Evolutionary conservation across 108 stramenopile species (phyloP).

Genomic region (Fragilariopsis cylindrus): DNA sequence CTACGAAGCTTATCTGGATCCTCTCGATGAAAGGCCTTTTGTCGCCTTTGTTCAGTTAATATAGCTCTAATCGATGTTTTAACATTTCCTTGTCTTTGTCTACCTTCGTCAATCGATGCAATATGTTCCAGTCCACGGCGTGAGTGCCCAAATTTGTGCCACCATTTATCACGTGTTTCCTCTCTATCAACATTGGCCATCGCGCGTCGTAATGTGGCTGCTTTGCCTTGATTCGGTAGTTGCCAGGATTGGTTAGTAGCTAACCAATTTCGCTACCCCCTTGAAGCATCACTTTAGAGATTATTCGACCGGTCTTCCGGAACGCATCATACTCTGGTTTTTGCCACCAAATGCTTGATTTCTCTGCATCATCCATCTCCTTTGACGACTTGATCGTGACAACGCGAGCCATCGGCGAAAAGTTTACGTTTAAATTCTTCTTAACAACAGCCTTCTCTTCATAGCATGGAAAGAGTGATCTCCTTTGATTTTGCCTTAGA

Average conservation of each 20-base stretch:
- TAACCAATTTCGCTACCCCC: constrained; percentile 90
- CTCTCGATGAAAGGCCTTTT: constrained; percentile 47
- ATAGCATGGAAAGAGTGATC: constrained; percentile 52
- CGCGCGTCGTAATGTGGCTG: constrained; percentile 29
- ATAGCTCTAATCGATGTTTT: constrained; percentile 62
- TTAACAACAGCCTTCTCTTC: constrained; percentile 30
- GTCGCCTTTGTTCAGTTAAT: constrained; percentile 69
- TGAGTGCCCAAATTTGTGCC: constrained; percentile 85
- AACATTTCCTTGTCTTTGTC: constrained; percentile 73
- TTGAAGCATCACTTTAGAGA: constrained; percentile 83
- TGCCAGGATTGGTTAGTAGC: constrained; percentile 69
- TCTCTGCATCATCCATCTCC: constrained; percentile 64
- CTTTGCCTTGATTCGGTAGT: constrained; percentile 29
- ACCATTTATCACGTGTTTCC: constrained; percentile 70
- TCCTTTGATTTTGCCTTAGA: constrained; percentile 12
- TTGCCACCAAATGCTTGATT: constrained; percentile 82
- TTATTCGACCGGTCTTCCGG: constrained; percentile 85
- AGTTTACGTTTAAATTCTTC: constrained; percentile 41
- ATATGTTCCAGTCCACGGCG: constrained; percentile 83
- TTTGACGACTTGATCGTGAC: constrained; percentile 68
- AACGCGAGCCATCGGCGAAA: constrained; percentile 85
- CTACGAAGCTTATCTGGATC: constrained; percentile 74
- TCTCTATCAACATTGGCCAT: constrained; percentile 34
- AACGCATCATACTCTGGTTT: constrained; percentile 83
- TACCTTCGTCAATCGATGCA: constrained; percentile 77